Base-by-base conservation (phyloP, 1,284 basidiomycete genomes). In the Ustilago loliicola region DNA sequence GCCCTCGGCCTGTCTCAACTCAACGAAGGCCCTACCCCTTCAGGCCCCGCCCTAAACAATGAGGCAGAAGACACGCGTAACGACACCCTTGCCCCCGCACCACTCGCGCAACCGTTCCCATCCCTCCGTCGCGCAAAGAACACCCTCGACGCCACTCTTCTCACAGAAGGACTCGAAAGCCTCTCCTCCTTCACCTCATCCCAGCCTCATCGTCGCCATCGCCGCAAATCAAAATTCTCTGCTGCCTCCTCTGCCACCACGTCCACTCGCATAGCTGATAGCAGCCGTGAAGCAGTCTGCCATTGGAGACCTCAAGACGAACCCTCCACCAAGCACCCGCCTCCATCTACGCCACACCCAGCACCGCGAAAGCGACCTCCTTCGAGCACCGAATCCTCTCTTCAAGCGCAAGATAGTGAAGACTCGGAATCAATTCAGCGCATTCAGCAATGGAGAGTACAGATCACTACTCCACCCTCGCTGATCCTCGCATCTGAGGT, bases 401-500 rank as follows among this genome's bases (percentile, higher is more conserved):
- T 68, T 1, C 38, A n/a, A n/a, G 63, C 38, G 25, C 36, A 55
- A 6, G 30, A 13, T 5, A 52, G 51, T 15, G 60, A 60, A 21
- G 68, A 72, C n/a, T 21, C 50, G 7, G 64, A 67, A 32, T 48
- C 68, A 15, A 42, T 67, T 3, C 38, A 66, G 7, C 40, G 69
- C 9, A 77, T 77, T 25, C 51, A 69, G 19, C 29, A 65, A 7
- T 77, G 74, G 74, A 47, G 74, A 15, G 62, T 69, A 11, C 52
- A 66, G 11, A 51, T 77, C 40, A 51, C 42, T 11, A 11, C 11
- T 15, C 27, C 38, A 9, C 48, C 73, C 4, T 53, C 68, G 1
- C 54, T 56, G 3, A 29, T 61, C 21, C 32, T 59, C 7, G 34
- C 36, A 25, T 71, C 73, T 1, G 53, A 66, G 19, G 50, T 54